Evolutionary conservation across 2,329 filamentous ascomycete species (phyloP), one percentile per base, ranked within the genome.

Genomic region (Fusarium ramigenum): DNA sequence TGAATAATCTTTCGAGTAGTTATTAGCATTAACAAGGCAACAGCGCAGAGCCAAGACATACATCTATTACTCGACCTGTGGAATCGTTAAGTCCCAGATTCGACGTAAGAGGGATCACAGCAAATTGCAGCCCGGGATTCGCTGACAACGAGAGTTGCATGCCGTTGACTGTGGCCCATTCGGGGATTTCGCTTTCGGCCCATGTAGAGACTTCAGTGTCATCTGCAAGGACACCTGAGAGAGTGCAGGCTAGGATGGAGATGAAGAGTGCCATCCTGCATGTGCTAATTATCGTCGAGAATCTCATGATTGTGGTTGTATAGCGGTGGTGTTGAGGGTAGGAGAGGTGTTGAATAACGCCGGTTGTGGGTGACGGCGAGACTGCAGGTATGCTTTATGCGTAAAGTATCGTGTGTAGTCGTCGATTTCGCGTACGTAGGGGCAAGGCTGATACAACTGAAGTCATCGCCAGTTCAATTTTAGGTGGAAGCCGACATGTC

Each of bases 51-150:
- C 40, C 34, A 30, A 63, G 39, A 53, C 83, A 75, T 79, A 87
- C 86, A 65, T 79, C 78, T 68, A 81, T 80, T 36, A 68, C 63
- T 42, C 43, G 52, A 16, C 74, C 72, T 21, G 79, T 77, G 16
- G 84, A 82, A 64, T 80, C 79, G 56, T 88, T 87, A 57, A 86
- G 68, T 3, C 85, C 86, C 42, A 84, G 71, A 14, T 75, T 79
- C 43, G 73, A 60, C 0, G 85, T 87, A 65, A 87, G 79, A 18
- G 86, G 86, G 42, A 86, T 82, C 23, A 87, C 81, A 25, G 81
- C 80, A 70, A 84, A 87, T 21, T 84, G 75, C 42, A 81, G 58
- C 4, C 76, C 75, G 15, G 79, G 68, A 25, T 75, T 78, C 9
- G 77, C 71, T 21, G 79, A 79, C 10, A 87, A 70, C 44, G 79